phyloP scores from a whole-genome alignment of 2,329 filamentous ascomycete species.

The Ciborinia camelliae region DNA sequence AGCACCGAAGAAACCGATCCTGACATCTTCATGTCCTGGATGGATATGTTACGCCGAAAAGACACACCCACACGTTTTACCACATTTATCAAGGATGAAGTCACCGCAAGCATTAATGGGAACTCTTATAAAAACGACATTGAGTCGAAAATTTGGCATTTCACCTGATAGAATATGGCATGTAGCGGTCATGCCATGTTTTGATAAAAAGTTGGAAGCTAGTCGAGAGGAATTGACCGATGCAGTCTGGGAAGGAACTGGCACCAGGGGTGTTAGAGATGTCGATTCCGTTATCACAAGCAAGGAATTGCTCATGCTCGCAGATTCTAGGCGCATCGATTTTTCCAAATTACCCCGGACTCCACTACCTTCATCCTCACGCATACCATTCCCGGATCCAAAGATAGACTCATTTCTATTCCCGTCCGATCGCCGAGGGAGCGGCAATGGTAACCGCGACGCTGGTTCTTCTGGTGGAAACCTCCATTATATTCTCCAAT shows the following conservation, averaged over 20 bases:
- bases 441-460: slow-evolving; percentile 46
- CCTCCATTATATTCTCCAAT: slow-evolving; percentile 77
- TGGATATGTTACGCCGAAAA: slow-evolving; percentile 99
- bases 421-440: slow-evolving; percentile 43
- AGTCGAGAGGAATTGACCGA: slow-evolving; percentile 90
- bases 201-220: slow-evolving; percentile 98
- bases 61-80: slow-evolving; percentile 89
- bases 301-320: slow-evolving; percentile 87
- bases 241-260: slow-evolving; percentile 61
- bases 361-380: slow-evolving; percentile 46
- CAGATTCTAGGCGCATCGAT: slow-evolving; percentile 72
- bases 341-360: slow-evolving; percentile 69
- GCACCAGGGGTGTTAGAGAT: slow-evolving; percentile 65
- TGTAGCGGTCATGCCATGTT: slow-evolving; percentile 94
- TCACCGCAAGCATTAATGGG: slow-evolving; percentile 91
- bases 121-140: slow-evolving; percentile 80
- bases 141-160: slow-evolving; percentile 70
- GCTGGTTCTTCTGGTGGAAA: slow-evolving; percentile 87
- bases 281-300: slow-evolving; percentile 98
- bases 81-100: slow-evolving; percentile 86
- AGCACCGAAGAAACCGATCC: slow-evolving; percentile 53
- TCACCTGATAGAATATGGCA: slow-evolving; percentile 85
- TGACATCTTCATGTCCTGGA: slow-evolving; percentile 89
- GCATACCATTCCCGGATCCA: slow-evolving; percentile 67
- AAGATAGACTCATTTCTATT: slow-evolving; percentile 73